These are phyloP conservation scores for Ambrosiella xylebori DNA, from an alignment of 2,329 filamentous ascomycete species.

Conservation along the genomic window DNA sequence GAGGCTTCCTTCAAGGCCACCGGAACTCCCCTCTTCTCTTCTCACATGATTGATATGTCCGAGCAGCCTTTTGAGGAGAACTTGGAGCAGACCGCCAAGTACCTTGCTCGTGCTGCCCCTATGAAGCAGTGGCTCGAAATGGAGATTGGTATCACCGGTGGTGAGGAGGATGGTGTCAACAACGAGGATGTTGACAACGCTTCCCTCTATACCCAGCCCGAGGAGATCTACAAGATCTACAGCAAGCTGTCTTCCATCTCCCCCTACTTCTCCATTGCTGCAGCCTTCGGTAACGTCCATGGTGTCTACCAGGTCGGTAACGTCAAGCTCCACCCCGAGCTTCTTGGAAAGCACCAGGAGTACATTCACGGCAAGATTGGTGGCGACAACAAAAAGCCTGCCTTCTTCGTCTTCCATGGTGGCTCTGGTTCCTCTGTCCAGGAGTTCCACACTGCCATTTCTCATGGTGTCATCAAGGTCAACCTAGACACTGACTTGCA, in stretches of 20 bases:
- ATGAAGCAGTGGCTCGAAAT: slow-evolving; percentile 99
- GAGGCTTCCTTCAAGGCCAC: slow-evolving; percentile 89
- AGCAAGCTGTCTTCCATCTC: slow-evolving; percentile 71
- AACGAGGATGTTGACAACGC: slow-evolving; percentile 96
- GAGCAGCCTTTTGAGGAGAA: slow-evolving; percentile 85
- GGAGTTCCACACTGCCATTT: slow-evolving; percentile 79
- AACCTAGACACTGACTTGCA: slow-evolving; percentile 98
- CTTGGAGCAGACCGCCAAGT: slow-evolving; percentile 78
- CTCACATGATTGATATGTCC: slow-evolving; percentile 96
- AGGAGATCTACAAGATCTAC: slow-evolving; percentile 88
- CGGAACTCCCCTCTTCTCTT: slow-evolving; percentile 79
- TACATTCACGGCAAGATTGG: slow-evolving; percentile 69
- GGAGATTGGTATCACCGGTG: slow-evolving; percentile 75
- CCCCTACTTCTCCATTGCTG: slow-evolving; percentile 94
- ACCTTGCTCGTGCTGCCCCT: slow-evolving; percentile 83
- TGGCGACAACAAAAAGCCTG: slow-evolving; percentile 57
- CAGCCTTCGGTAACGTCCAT: slow-evolving; percentile 97
- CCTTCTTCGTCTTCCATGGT: slow-evolving; percentile 99
- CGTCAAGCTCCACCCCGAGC: slow-evolving; percentile 89
- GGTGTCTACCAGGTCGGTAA: slow-evolving; percentile 96
- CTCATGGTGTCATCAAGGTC: slow-evolving; percentile 95
- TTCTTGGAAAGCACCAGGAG: slow-evolving; percentile 90
- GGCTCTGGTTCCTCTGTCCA: slow-evolving; percentile 81
- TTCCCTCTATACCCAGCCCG: slow-evolving; percentile 90
- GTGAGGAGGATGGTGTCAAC: slow-evolving; percentile 92